Base-by-base conservation (phyloP, 768 basidiomycete genomes). In the Neoboletus subvelutipes region DNA sequence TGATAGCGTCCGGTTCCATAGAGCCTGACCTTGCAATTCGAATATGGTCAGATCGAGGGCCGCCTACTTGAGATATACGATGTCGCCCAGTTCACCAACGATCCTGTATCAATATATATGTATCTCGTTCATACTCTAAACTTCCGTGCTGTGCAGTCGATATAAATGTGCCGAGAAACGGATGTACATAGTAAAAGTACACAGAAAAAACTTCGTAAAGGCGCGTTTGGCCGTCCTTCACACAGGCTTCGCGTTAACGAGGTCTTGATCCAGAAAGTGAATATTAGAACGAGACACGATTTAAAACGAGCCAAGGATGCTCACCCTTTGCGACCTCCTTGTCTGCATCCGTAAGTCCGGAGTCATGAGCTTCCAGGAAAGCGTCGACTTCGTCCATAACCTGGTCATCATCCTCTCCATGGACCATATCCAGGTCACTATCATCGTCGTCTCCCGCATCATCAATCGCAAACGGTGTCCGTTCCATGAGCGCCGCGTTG, bases 381-480 rank as follows among this genome's bases (percentile, higher is more conserved):
- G 93, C 94, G 67, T 96, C 94, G 53, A 94, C 91, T 80, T 96
- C 94, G 66, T 95, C 92, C 86, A 98, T 82, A 46, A 95, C 92
- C 55, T 84, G 84, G 59, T 88, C 86, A 54, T 87, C 86, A 45
- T 83, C 85, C 49, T 79, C 83, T 15, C 75, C 76, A 28, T 83
- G 84, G 6, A 79, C 83, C 29, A 75, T 73, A 9, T 74, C 76
- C 8, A 81, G 74, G 70, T 85, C 74, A 68, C 87, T 73, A 12
- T 90, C 88, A 1, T 86, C 87, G 28, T 88, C 67, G 12, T 69
- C 68, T 51, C 86, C 88, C 4, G 87, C 92, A 72, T 94, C 93
- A 67, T 99, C 97, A 57, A 98, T 97, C n/a, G 93, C 93, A 70
- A 99, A 99, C 61, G 89, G 88, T 26, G 92, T 94, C 42, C 96